Base-by-base conservation (phyloP, 805 yeast species). In the Saitoella complicata region DNA sequence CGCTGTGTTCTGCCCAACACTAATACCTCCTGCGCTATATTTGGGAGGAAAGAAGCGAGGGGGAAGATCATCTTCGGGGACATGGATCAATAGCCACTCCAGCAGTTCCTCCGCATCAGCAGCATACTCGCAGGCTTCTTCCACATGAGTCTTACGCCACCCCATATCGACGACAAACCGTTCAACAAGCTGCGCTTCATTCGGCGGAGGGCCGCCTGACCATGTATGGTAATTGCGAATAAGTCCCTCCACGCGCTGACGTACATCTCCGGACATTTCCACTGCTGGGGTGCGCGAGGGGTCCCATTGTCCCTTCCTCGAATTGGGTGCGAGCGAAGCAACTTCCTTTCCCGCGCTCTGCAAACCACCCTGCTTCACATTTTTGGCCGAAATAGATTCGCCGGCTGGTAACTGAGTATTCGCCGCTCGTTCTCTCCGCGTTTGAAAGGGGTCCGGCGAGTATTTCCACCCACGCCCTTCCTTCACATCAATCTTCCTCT, bases 61-160 rank as follows among this genome's bases (percentile, higher is more conserved):
- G 1, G 98, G 98, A 32, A 88, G 64, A 55, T 88, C 98, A 56
- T 87, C 97, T 50, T 91, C 96, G 0, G 97, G 97, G 3, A 88
- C 73, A 55, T 88, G 91, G 51, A 87, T 78, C 7, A 88, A 62
- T 12, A 88, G 69, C 88, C 91, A 81, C 49, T 78, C 83, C 21
- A 81, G 59, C 0, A 79, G 69, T 29, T 70, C 74, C 1, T 70
- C 66, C 45, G 75, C 68, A 1, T 69, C 53, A 3, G 56, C 50
- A 0, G 64, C 58, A 55, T 82, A 82, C 31, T 65, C 62, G 40
- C 83, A 61, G 0, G 95, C 76, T 55, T 88, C 97, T 1, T 64
- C 61, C 1, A 80, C 73, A 56, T 87, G 96, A 1, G 71, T 55
- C 34, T 64, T 60, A 46, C 86, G 71, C 54, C 88, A 88, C 0